Percentiles rank a stretch among this genome's conserved stretches.
Conservation (phyloP, 2,329 filamentous ascomycete species). For the Phyllosticta citriasiana region DNA sequence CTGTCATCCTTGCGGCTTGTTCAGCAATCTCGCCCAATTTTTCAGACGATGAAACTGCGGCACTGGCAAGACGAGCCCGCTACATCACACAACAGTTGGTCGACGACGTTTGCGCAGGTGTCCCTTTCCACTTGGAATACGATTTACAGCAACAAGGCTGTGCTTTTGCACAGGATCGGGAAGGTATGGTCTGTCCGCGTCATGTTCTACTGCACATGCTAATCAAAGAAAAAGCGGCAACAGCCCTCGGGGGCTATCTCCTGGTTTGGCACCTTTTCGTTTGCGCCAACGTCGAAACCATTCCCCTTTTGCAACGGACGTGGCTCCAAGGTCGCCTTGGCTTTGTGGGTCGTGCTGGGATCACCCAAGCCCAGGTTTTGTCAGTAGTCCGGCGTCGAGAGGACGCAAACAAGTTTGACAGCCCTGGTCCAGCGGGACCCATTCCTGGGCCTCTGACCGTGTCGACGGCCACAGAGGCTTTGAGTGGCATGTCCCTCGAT, state of each 20-base stretch:
- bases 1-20: conserved; percentile 28
- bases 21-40: conserved; percentile 25
- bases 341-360: conserved; percentile 28
- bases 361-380: conserved; percentile 14
- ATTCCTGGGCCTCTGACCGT: neutral
- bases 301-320: conserved; percentile 25
- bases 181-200: conserved; percentile 17
- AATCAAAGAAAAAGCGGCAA: conserved; percentile 22
- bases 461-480: neutral
- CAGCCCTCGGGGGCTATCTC: conserved; percentile 30
- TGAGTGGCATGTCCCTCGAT: neutral
- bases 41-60: conserved; percentile 24
- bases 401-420: neutral
- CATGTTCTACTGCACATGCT: neutral
- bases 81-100: conserved; percentile 28
- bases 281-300: conserved; percentile 26
- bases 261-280: conserved; percentile 33
- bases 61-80: conserved; percentile 16
- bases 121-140: conserved; percentile 30
- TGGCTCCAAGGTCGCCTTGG: conserved; percentile 28
- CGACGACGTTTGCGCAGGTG: conserved; percentile 29
- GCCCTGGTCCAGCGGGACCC: neutral
- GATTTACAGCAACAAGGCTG: conserved; percentile 22
- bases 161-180: conserved; percentile 22
- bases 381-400: conserved; percentile 3